A percentile compares a stretch with the other conserved stretches of the same genome.
Conservation (phyloP, 331 rosid species). For the Telfairia occidentalis region DNA sequence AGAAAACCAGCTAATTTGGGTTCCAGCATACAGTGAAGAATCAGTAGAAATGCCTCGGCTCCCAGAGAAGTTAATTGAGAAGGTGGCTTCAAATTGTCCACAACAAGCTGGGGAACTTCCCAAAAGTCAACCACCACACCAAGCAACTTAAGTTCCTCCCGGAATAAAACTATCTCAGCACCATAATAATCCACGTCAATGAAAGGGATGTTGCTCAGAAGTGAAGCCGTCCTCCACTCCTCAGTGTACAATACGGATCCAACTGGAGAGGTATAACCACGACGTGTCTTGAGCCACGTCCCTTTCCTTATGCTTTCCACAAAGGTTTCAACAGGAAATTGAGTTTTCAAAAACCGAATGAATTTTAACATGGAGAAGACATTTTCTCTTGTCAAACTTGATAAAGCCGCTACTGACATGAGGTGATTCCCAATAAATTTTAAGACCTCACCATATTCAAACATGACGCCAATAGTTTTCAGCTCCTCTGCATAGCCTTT, state of each 20-base stretch:
- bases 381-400: constrained; percentile 25
- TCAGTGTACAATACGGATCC: constrained; percentile 40
- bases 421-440: constrained; percentile 42
- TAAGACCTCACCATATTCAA: constrained; percentile 44
- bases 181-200: constrained; percentile 41
- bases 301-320: constrained; percentile 23
- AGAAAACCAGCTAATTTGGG: constrained; percentile 1
- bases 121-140: constrained; percentile 40
- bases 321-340: constrained; percentile 24
- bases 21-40: constrained; percentile 27
- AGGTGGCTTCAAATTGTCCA: constrained; percentile 36
- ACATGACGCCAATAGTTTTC: constrained; percentile 51
- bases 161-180: constrained; percentile 27
- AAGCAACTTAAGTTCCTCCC: constrained; percentile 43
- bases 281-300: constrained; percentile 49
- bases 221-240: constrained; percentile 43
- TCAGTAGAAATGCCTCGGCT: constrained; percentile 34
- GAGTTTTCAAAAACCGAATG: constrained; percentile 31
- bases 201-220: constrained; percentile 52
- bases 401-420: constrained; percentile 36
- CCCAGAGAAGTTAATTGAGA: constrained; percentile 22
- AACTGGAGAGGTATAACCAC: constrained; percentile 45
- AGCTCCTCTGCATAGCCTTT: constrained; percentile 39
- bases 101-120: constrained; percentile 23
- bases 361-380: constrained; percentile 40